A percentile compares a stretch with the other conserved stretches of the same genome.
Evolutionary conservation across 768 basidiomycete species (phyloP).

Genomic region (Kwoniella heveanensis): DNA sequence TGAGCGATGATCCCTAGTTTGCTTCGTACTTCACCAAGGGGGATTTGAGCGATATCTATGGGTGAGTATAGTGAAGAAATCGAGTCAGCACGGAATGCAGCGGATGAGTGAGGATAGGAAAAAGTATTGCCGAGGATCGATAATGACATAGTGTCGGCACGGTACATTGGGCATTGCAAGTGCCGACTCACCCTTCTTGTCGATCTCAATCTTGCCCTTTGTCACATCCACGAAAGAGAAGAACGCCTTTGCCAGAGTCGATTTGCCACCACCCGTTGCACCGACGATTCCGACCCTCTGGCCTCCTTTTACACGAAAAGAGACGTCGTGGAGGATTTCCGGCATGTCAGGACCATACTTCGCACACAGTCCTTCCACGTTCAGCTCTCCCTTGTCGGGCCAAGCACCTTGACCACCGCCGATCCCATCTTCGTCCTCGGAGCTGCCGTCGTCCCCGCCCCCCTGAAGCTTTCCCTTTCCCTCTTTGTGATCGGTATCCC

Average conservation of each 20-base stretch:
- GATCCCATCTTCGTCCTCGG: not conserved
- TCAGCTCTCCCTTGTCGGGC: slow-evolving; percentile 26
- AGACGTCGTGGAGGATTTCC: slow-evolving; percentile 47
- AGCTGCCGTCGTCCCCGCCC: too few species aligned
- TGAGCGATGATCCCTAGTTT: slow-evolving; percentile 52
- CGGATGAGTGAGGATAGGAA: too few species aligned
- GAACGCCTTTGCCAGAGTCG: slow-evolving; percentile 49
- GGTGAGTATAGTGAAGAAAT: not conserved
- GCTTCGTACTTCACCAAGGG: slow-evolving; percentile 40
- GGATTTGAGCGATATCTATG: slow-evolving; percentile 40
- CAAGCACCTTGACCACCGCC: slow-evolving; percentile 7
- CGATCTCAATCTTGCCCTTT: slow-evolving; percentile 45
- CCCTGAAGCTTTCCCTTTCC: too few species aligned
- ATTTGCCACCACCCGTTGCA: slow-evolving; percentile 50
- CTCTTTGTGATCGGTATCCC: too few species aligned
- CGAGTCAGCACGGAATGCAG: too few species aligned
- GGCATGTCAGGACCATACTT: slow-evolving; percentile 40
- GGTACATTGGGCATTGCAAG: too few species aligned
- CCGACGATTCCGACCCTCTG: slow-evolving; percentile 52
- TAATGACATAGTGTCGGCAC: too few species aligned
- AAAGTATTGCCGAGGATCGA: too few species aligned
- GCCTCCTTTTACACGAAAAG: slow-evolving; percentile 37
- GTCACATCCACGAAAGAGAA: slow-evolving; percentile 52
- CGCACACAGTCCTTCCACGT: slow-evolving; percentile 28
- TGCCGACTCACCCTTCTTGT: slow-evolving; percentile 35